Conservation (phyloP, 2,329 filamentous ascomycete species). For the Drechslera avenae region DNA sequence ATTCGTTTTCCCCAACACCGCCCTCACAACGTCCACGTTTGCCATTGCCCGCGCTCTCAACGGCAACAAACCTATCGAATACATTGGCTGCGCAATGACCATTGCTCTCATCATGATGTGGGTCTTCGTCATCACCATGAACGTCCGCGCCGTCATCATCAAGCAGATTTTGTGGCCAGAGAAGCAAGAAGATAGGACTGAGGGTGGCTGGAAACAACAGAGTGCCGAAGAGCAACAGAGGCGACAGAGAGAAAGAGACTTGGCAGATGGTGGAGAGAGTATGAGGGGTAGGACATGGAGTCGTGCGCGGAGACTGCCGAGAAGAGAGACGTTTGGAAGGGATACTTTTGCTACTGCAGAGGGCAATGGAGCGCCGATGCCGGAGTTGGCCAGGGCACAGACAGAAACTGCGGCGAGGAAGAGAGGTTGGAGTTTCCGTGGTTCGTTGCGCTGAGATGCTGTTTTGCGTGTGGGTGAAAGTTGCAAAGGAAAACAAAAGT, state of each 20-base stretch:
- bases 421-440: conserved; percentile 26
- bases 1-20: conserved; percentile 82
- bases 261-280: conserved; percentile 26
- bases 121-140: conserved; percentile 69
- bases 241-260: conserved; percentile 17
- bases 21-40: conserved; percentile 73
- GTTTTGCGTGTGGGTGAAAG: too few relatives aligned
- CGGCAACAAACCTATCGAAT: conserved; percentile 59
- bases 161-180: conserved; percentile 78
- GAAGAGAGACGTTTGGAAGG: conserved; percentile 13
- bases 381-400: conserved; percentile 10
- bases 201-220: conserved; percentile 60
- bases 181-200: conserved; percentile 68
- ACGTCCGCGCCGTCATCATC: conserved; percentile 69
- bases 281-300: conserved; percentile 26
- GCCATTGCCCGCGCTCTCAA: conserved; percentile 65
- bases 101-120: conserved; percentile 70
- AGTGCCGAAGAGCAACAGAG: conserved; percentile 37
- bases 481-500: neutral
- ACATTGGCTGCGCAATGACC: conserved; percentile 72
- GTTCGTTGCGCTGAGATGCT: neutral
- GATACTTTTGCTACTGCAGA: neutral
- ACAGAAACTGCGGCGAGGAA: conserved; percentile 16
- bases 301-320: conserved; percentile 30
- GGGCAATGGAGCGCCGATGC: neutral